phyloP scores from a whole-genome alignment of 2,329 filamentous ascomycete genomes.

The Falciphora oryzae region DNA sequence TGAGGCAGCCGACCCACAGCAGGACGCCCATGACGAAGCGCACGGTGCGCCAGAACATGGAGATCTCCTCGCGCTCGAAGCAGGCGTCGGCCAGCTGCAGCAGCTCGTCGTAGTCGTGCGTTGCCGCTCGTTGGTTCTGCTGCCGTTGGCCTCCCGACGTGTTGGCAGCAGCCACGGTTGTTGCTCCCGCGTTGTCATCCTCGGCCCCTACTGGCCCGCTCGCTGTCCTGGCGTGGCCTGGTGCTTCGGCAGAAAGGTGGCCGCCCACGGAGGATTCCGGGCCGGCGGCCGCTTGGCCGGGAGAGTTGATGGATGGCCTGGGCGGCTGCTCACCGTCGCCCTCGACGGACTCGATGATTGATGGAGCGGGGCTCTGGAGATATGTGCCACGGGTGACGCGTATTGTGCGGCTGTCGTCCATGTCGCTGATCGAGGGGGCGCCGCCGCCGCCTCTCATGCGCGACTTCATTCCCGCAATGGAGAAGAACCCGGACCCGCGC shows the following conservation, averaged over 20 bases:
- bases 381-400: slow-evolving; percentile 31
- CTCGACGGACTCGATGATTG: slow-evolving; percentile 4
- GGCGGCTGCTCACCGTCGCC: slow-evolving; percentile 15
- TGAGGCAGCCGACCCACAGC: slow-evolving; percentile 66
- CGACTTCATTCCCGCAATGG: background rate
- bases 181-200: too few species aligned
- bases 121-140: slow-evolving; percentile 12
- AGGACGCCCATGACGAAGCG: slow-evolving; percentile 68
- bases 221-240: slow-evolving; percentile 11
- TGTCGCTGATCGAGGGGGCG: slow-evolving; percentile 4
- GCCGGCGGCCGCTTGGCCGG: slow-evolving; percentile 12
- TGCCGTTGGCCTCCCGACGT: background rate
- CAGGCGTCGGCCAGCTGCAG: slow-evolving; percentile 66
- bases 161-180: background rate
- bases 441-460: background rate
- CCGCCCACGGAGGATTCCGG: slow-evolving; percentile 17
- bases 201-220: background rate
- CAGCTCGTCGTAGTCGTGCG: slow-evolving; percentile 54
- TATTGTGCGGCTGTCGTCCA: slow-evolving; percentile 19
- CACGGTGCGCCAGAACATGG: slow-evolving; percentile 63
- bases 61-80: slow-evolving; percentile 60
- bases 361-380: slow-evolving; percentile 30
- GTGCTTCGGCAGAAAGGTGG: too few species aligned
- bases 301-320: slow-evolving; percentile 20
- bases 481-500: background rate